Evolutionary conservation across 1,284 basidiomycete genomes (phyloP), one percentile per base, ranked within the genome.

Genomic region (Rhodotorula sp.): DNA sequence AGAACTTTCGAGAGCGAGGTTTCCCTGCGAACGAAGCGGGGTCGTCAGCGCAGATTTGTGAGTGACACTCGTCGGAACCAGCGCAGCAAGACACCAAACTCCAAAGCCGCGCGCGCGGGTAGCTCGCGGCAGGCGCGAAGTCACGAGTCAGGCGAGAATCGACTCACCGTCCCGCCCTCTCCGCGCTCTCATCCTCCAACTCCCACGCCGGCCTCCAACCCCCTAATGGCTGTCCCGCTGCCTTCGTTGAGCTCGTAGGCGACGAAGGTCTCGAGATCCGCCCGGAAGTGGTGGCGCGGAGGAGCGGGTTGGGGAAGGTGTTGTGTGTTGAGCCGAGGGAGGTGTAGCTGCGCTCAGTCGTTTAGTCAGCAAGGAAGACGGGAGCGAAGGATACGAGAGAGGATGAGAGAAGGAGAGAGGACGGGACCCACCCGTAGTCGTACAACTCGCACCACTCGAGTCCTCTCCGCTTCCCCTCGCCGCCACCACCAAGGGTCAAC

Each of bases 261-360:
- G 22, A 22, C 13, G 10, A 11, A 4, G 6, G 58, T 11, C 15
- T n/a, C 10, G 24, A 31, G 8, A 34, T 55, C 50, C 40, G 37
- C 40, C 48, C 62, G 59, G 52, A 67, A 31, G 20, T 68, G 13
- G 59, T 34, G 77, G 81, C 60, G 76, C 84, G 83, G 10, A 96
- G 85, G 0, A 89, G 85, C 1, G 95, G 95, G 77, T 99, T 99
- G 0, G 88, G 92, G 76, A 88, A 88, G 0, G 96, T 98, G 81
- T 98, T 97, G 81, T 87, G 91, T 1, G 91, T 94, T 24, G 93
- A 96, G 30, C 96, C 95, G 22, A 99, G 85, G 5, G 93, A 96
- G 0, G 96, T 99, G 80, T 96, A 99, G 44, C 92, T 94, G 72
- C 26, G 28, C 13, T 24, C n/a, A 26, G 8, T n/a, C 26, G 46